phyloP scores from a whole-genome alignment of 2,329 filamentous ascomycete species.

The Colletotrichum sp. region DNA sequence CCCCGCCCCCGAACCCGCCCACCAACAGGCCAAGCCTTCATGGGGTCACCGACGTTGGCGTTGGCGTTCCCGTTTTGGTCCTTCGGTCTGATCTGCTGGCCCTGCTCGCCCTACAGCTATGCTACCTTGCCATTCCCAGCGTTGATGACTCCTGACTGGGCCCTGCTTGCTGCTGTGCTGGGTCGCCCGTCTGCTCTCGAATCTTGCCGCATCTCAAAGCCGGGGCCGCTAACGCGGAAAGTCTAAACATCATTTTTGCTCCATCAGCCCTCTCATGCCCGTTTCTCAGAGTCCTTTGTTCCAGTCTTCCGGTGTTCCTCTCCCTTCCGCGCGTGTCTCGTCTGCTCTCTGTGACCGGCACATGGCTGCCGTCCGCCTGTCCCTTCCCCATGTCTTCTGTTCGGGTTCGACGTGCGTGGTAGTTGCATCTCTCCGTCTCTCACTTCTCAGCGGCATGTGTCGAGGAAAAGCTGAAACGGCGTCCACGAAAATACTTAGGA shows the following conservation, averaged over 20 bases:
- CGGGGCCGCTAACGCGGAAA: neutral
- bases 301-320: neutral
- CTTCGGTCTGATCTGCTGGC: constrained; percentile 5
- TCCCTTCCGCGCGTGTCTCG: neutral
- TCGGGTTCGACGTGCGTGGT: neutral
- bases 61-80: neutral
- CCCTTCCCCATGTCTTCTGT: neutral
- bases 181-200: neutral
- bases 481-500: constrained; percentile 14
- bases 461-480: constrained; percentile 4
- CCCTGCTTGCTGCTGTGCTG: neutral
- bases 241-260: neutral
- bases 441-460: neutral
- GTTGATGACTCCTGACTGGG: neutral
- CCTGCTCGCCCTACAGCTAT: neutral
- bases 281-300: neutral
- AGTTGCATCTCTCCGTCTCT: neutral
- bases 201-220: neutral
- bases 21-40: constrained; percentile 4
- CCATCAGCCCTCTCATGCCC: neutral
- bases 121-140: neutral
- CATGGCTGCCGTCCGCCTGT: neutral
- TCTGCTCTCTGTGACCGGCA: neutral
- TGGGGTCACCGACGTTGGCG: neutral
- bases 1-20: neutral